phyloP scores from a whole-genome alignment of 2,329 filamentous ascomycete species.

The Paramyrothecium roridum region DNA sequence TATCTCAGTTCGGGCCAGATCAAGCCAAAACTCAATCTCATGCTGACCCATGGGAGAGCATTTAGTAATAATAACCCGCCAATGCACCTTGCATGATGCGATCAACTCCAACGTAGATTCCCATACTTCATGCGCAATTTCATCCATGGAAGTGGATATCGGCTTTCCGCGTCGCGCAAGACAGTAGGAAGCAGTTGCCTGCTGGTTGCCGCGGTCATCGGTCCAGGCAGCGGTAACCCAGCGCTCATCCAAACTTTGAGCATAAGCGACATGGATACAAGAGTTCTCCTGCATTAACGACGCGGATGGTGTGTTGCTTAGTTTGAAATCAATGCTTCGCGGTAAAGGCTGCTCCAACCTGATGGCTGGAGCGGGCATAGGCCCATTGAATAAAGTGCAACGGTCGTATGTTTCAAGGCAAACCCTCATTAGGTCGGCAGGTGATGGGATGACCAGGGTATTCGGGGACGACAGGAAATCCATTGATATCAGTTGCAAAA shows the following conservation, averaged over 20 bases:
- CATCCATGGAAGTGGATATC: conserved; percentile 50
- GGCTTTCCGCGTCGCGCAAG: conserved; percentile 56
- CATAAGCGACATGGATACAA: conserved; percentile 77
- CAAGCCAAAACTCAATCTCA: conserved; percentile 60
- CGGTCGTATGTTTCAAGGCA: conserved; percentile 77
- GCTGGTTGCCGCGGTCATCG: conserved; percentile 70
- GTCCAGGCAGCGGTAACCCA: conserved; percentile 84
- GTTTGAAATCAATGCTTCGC: conserved; percentile 71
- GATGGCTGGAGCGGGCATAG: conserved; percentile 66
- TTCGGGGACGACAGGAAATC: conserved; percentile 63
- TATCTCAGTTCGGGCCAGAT: conserved; percentile 48
- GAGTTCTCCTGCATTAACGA: conserved; percentile 76
- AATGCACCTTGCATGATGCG: conserved; percentile 66
- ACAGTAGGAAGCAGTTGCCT: conserved; percentile 72
- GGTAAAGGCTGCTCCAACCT: conserved; percentile 69
- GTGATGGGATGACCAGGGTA: conserved; percentile 59
- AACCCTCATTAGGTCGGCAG: conserved; percentile 56
- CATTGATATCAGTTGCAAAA: conserved; percentile 72
- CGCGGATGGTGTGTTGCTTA: conserved; percentile 63
- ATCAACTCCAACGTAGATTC: conserved; percentile 72
- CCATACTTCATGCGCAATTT: conserved; percentile 76
- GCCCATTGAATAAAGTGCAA: conserved; percentile 56
- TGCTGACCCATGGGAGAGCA: conserved; percentile 64
- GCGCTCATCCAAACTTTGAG: conserved; percentile 68
- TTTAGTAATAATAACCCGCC: conserved; percentile 74